Conservation (phyloP, 257 asterid genomes). For the Ocimum tenuiflorum region DNA sequence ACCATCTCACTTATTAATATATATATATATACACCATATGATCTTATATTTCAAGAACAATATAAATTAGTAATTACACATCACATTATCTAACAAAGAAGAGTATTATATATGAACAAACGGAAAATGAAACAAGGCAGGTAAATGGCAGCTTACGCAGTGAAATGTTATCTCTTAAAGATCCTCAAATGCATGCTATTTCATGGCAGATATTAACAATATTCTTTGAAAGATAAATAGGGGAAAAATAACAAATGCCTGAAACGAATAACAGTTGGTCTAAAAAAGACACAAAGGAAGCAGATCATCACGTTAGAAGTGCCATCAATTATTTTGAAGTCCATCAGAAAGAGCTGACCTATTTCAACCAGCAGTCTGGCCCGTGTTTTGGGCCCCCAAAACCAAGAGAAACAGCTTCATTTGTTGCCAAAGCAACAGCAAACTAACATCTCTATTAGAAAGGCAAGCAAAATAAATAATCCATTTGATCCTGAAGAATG, state of each 20-base stretch:
- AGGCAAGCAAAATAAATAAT: constrained; percentile 28
- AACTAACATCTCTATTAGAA: constrained; percentile 28
- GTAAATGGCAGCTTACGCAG: too few species aligned
- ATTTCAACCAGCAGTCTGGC: constrained; percentile 25
- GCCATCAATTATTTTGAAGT: constrained; percentile 43
- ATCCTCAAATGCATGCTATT: too few species aligned
- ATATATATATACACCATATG: too few species aligned
- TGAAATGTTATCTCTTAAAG: too few species aligned
- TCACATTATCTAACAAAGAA: too few species aligned
- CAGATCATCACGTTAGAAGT: constrained; percentile 13
- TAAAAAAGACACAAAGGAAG: neutral
- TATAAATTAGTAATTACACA: too few species aligned
- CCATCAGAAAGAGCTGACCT: constrained; percentile 23
- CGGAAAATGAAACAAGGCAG: too few species aligned
- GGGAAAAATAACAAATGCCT: neutral
- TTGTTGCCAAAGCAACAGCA: constrained; percentile 40
- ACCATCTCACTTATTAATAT: too few species aligned
- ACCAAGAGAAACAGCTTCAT: constrained; percentile 25
- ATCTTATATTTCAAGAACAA: too few species aligned
- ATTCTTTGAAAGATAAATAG: neutral
- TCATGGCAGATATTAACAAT: neutral
- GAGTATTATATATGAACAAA: too few species aligned
- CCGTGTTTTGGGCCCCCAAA: constrained; percentile 15
- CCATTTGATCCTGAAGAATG: constrained; percentile 43
- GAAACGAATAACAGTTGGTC: neutral